A percentile compares a stretch with the other conserved stretches of the same genome.
phyloP scores from a whole-genome alignment of 768 basidiomycete genomes.

The Naganishia randhawae region DNA sequence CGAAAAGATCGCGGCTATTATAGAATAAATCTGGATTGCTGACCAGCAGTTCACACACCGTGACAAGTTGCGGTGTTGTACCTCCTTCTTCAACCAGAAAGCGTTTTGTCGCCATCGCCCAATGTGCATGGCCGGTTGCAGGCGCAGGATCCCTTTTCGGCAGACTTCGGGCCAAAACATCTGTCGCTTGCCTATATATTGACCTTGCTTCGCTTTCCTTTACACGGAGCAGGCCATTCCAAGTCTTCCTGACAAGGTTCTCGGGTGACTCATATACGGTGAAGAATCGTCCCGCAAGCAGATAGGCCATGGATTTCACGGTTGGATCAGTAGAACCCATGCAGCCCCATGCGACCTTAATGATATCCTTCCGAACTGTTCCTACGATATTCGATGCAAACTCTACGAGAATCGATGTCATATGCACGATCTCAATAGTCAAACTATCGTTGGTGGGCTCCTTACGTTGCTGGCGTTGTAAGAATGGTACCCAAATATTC shows the following conservation, averaged over 20 bases:
- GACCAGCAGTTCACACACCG: slow-evolving; percentile 86
- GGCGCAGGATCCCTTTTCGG: slow-evolving; percentile 57
- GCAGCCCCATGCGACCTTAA: slow-evolving; percentile 78
- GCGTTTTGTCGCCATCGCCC: slow-evolving; percentile 81
- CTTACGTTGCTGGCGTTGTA: slow-evolving; percentile 29
- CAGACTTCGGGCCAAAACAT: slow-evolving; percentile 78
- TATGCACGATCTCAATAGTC: slow-evolving; percentile 81
- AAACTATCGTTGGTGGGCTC: slow-evolving; percentile 61
- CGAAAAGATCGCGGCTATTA: slow-evolving; percentile 83
- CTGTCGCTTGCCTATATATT: slow-evolving; percentile 77
- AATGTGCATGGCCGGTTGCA: slow-evolving; percentile 53
- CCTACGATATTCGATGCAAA: slow-evolving; percentile 74
- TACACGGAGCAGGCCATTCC: slow-evolving; percentile 80
- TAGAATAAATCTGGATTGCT: slow-evolving; percentile 88
- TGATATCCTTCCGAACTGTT: slow-evolving; percentile 82
- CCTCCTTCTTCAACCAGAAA: slow-evolving; percentile 83
- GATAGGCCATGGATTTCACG: slow-evolving; percentile 86
- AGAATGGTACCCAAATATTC: slow-evolving; percentile 26
- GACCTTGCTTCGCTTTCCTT: slow-evolving; percentile 73
- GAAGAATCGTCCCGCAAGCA: slow-evolving; percentile 87
- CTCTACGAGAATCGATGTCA: slow-evolving; percentile 84
- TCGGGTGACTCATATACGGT: slow-evolving; percentile 79
- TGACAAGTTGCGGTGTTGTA: slow-evolving; percentile 61
- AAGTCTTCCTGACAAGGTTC: slow-evolving; percentile 85
- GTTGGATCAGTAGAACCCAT: slow-evolving; percentile 66